Evolutionary conservation across 352 stramenopile species (phyloP).

Genomic region (Globisporangium heterothallicum): DNA sequence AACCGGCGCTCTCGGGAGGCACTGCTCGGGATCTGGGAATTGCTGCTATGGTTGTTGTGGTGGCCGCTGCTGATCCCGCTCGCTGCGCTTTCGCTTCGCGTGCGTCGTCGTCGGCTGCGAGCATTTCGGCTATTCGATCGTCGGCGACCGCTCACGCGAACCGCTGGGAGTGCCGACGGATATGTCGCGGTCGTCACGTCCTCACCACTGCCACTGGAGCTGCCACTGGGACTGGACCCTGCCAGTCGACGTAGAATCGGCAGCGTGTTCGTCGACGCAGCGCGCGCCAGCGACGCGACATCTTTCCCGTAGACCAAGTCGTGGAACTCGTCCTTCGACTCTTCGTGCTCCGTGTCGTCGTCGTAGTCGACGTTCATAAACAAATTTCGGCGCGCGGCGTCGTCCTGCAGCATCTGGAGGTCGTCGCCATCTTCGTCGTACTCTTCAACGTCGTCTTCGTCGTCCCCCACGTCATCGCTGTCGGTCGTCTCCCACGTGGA

Average conservation of each 20-base stretch:
- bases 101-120: constrained; percentile 23
- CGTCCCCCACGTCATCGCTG: constrained; percentile 27
- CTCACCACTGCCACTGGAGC: not conserved
- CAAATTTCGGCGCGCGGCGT: constrained; percentile 1
- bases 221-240: not conserved
- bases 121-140: constrained; percentile 26
- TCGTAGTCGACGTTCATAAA: constrained; percentile 22
- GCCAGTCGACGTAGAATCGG: constrained; percentile 8
- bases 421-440: constrained; percentile 22
- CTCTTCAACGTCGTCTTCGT: constrained; percentile 19
- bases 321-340: constrained; percentile 11
- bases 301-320: constrained; percentile 6
- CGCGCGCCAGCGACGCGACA: constrained; percentile 10
- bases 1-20: constrained; percentile 27
- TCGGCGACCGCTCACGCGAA: constrained; percentile 19
- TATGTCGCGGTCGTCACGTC: constrained; percentile 11
- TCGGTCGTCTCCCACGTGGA: constrained; percentile 60
- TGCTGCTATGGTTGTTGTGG: constrained; percentile 23
- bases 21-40: constrained; percentile 16
- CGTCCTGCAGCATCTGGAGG: not conserved
- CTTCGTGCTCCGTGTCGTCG: constrained; percentile 34
- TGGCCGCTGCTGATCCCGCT: constrained; percentile 18
- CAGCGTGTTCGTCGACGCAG: constrained; percentile 9
- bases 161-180: constrained; percentile 9
- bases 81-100: constrained; percentile 31